Percentiles rank a stretch among this genome's conserved stretches.
Conservation (phyloP, 2,329 filamentous ascomycete genomes). For the Trichoderma arundinaceum region DNA sequence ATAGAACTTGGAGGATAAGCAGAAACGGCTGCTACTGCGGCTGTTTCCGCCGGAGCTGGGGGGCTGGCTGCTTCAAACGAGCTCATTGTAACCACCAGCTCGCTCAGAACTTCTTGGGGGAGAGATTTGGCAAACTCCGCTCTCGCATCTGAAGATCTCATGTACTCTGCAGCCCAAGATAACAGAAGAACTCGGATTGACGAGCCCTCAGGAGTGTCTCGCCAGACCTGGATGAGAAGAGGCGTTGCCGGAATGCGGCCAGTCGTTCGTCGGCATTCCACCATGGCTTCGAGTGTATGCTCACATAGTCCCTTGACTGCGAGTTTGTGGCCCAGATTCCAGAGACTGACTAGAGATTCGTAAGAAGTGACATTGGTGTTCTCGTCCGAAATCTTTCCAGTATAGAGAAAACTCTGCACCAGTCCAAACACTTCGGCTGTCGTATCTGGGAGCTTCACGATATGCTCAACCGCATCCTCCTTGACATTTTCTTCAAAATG, state of each 20-base stretch:
- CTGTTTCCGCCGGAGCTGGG: not conserved
- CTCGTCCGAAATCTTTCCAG: slow-evolving; percentile 53
- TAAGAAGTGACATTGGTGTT: slow-evolving; percentile 55
- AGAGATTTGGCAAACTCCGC: slow-evolving; percentile 65
- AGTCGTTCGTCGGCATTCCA: slow-evolving; percentile 59
- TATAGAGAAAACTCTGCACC: slow-evolving; percentile 61
- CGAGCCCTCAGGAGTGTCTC: slow-evolving; percentile 65
- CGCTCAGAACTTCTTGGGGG: slow-evolving; percentile 66
- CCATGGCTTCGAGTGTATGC: slow-evolving; percentile 62
- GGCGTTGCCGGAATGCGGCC: slow-evolving; percentile 62
- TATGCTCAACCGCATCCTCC: slow-evolving; percentile 53
- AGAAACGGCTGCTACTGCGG: not conserved
- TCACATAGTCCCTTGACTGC: slow-evolving; percentile 62
- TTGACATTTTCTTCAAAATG: slow-evolving; percentile 49
- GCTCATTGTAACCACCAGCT: slow-evolving; percentile 67
- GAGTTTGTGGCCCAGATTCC: slow-evolving; percentile 61
- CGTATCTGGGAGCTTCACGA: slow-evolving; percentile 57
- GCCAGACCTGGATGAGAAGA: slow-evolving; percentile 66
- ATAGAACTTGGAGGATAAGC: not conserved
- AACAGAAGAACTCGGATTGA: slow-evolving; percentile 63
- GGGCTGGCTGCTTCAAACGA: slow-evolving; percentile 48
- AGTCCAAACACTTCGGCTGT: slow-evolving; percentile 59
- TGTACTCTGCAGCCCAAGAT: slow-evolving; percentile 68
- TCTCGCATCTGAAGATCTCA: slow-evolving; percentile 61
- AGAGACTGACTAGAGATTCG: slow-evolving; percentile 60